Evolutionary conservation across 108 stramenopile genomes (phyloP).

Genomic region (Poteriospumella lacustris): DNA sequence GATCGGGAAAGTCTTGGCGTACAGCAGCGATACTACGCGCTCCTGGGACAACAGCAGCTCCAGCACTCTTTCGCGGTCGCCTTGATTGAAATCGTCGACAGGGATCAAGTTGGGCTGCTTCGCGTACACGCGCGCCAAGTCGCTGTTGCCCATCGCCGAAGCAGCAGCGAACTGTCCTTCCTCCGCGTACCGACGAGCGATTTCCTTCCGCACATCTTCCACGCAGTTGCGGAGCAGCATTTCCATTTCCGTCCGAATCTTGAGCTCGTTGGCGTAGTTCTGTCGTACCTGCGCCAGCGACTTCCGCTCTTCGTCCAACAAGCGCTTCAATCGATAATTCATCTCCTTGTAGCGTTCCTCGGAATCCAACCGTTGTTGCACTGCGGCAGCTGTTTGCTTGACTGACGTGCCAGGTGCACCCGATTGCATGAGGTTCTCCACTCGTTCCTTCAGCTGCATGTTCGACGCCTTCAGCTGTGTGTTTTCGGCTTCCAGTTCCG

Average conservation of each 20-base stretch:
- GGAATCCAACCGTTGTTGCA: not conserved
- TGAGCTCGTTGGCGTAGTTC: slow-evolving; percentile 40
- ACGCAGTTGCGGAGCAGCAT: slow-evolving; percentile 45
- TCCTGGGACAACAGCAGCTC: slow-evolving; percentile 55
- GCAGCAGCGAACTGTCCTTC: not conserved
- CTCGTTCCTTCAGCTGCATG: not conserved
- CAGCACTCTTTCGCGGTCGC: slow-evolving; percentile 18
- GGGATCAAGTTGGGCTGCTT: slow-evolving; percentile 3
- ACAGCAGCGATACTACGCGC: slow-evolving; percentile 48
- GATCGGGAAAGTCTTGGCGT: slow-evolving; percentile 40
- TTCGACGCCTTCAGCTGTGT: slow-evolving; percentile 32
- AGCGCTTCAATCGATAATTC: slow-evolving; percentile 51
- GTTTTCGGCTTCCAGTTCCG: slow-evolving; percentile 39
- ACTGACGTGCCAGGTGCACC: not conserved
- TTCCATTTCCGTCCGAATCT: slow-evolving; percentile 51
- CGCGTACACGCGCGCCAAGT: not conserved
- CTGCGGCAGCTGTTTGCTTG: not conserved
- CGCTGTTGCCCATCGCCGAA: not conserved
- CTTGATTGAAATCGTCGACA: not conserved
- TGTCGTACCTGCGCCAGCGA: slow-evolving; percentile 41
- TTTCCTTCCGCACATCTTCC: slow-evolving; percentile 50
- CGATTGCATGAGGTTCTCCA: not conserved
- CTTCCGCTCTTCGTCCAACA: slow-evolving; percentile 52
- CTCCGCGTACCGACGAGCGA: slow-evolving; percentile 24
- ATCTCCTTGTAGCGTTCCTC: slow-evolving; percentile 48